phyloP scores from a whole-genome alignment of 202 grass and related monocot species.

The Bolboschoenoplectus hybrid region DNA sequence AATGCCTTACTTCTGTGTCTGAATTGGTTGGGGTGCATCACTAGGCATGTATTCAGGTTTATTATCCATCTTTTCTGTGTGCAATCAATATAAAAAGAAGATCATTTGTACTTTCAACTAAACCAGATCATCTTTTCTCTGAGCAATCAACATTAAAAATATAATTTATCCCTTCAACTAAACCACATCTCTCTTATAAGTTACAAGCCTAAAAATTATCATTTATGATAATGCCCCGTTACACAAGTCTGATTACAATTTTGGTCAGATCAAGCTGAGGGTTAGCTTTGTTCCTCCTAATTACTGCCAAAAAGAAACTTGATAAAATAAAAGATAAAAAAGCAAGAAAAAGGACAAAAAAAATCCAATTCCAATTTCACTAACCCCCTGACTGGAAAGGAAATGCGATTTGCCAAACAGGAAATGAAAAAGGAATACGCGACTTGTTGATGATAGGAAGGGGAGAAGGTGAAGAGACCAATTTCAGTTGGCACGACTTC shows the following conservation, averaged over 20 bases:
- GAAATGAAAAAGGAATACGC: neutral
- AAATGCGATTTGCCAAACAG: neutral
- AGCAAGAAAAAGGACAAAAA: neutral
- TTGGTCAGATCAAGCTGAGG: neutral
- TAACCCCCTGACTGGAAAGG: neutral
- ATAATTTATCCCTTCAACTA: neutral
- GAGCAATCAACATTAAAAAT: neutral
- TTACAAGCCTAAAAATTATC: neutral
- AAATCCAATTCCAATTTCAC: neutral
- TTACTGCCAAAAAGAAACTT: neutral
- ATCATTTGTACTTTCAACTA: neutral
- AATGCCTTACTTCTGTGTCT: constrained; percentile 14
- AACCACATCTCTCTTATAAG: neutral
- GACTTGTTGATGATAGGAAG: too few relatives aligned
- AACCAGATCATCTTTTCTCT: constrained; percentile 9
- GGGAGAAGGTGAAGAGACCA: too few relatives aligned
- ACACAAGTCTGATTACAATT: neutral
- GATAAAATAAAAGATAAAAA: neutral
- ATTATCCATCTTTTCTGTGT: constrained; percentile 18
- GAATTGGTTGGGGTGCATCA: neutral
- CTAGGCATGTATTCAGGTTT: neutral
- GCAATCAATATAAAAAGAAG: neutral
- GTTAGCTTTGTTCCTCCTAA: neutral
- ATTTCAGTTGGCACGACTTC: too few relatives aligned
- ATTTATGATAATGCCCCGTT: neutral